These are phyloP conservation scores for Eimeria brunetti DNA, from an alignment of 169 alveolate genomes.

Conservation along the genomic window DNA sequence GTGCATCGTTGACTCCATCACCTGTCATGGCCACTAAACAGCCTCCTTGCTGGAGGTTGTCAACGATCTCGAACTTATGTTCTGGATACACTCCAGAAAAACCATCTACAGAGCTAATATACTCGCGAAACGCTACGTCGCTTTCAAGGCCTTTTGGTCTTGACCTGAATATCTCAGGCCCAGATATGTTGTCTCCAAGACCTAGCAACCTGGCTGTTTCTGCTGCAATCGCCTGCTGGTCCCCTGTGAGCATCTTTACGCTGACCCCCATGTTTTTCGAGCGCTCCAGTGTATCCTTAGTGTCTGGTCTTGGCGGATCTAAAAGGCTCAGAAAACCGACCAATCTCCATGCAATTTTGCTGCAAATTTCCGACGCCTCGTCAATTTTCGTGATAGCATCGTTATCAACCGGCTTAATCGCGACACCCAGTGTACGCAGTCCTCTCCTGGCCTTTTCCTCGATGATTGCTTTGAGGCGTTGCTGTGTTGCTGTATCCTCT, in stretches of 20 bases:
- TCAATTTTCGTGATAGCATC: conserved; percentile 52
- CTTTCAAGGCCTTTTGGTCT: conserved; percentile 70
- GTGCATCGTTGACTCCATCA: conserved; percentile 96
- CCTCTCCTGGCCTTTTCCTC: conserved; percentile 77
- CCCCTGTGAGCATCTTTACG: conserved; percentile 95
- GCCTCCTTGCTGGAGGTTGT: conserved; percentile 82
- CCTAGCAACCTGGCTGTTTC: conserved; percentile 88
- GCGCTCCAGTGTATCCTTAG: conserved; percentile 86
- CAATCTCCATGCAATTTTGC: conserved; percentile 76
- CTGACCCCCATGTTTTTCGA: conserved; percentile 87
- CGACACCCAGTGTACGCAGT: conserved; percentile 81
- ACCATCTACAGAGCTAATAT: conserved; percentile 82
- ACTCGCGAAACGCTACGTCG: conserved; percentile 62
- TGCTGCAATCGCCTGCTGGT: conserved; percentile 88
- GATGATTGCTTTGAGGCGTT: conserved; percentile 75
- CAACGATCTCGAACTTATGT: conserved; percentile 91
- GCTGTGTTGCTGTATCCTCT: conserved; percentile 49
- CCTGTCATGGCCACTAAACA: conserved; percentile 95
- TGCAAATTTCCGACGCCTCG: conserved; percentile 28
- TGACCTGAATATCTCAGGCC: conserved; percentile 81
- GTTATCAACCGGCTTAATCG: conserved; percentile 41
- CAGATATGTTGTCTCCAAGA: conserved; percentile 84
- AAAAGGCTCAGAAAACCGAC: conserved; percentile 81
- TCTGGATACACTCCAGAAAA: conserved; percentile 89
- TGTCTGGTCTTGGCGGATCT: conserved; percentile 86